These are phyloP conservation scores for Rubroboletus pulcherrimus DNA, from an alignment of 768 basidiomycete species.

Conservation along the genomic window DNA sequence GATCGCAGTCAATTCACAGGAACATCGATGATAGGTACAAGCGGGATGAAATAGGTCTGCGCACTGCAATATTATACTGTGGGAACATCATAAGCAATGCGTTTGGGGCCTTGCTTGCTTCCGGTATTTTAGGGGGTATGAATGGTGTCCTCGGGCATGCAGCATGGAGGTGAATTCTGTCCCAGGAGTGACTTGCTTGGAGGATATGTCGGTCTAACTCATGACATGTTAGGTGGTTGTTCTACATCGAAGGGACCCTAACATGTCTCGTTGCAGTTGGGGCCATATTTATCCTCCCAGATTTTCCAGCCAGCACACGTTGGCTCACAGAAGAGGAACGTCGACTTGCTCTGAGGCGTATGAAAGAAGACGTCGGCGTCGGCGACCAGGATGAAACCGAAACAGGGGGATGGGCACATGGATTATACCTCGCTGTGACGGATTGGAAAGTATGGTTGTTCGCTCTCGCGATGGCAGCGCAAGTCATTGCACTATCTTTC, in stretches of 20 bases:
- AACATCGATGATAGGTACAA: conserved; percentile 36
- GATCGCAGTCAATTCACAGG: conserved; percentile 27
- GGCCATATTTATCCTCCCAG: conserved; percentile 47
- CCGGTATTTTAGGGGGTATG: conserved; percentile 46
- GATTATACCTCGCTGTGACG: conserved; percentile 56
- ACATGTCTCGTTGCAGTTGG: conserved; percentile 45
- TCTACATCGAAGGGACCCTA: conserved; percentile 44
- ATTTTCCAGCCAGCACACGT: conserved; percentile 38
- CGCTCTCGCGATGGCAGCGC: conserved; percentile 42
- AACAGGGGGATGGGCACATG: conserved; percentile 35
- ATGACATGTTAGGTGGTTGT: conserved; percentile 41
- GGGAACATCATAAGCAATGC: conserved; percentile 54
- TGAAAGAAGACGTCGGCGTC: conserved; percentile 65
- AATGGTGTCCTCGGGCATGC: conserved; percentile 45
- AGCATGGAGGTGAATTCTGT: conserved; percentile 45
- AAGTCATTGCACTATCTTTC: conserved; percentile 58
- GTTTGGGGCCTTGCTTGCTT: conserved; percentile 49
- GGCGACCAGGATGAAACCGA: conserved; percentile 50
- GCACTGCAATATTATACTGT: conserved; percentile 45
- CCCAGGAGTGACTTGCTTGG: conserved; percentile 2
- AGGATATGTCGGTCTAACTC: conserved; percentile 2
- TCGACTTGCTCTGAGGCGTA: conserved; percentile 50
- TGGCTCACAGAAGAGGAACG: conserved; percentile 38
- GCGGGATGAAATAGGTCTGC: conserved; percentile 40
- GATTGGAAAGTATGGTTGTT: conserved; percentile 87